Percentiles rank a stretch among this genome's conserved stretches.
phyloP scores from a whole-genome alignment of 1,284 basidiomycete genomes.

The Leccinum fuscescens region DNA sequence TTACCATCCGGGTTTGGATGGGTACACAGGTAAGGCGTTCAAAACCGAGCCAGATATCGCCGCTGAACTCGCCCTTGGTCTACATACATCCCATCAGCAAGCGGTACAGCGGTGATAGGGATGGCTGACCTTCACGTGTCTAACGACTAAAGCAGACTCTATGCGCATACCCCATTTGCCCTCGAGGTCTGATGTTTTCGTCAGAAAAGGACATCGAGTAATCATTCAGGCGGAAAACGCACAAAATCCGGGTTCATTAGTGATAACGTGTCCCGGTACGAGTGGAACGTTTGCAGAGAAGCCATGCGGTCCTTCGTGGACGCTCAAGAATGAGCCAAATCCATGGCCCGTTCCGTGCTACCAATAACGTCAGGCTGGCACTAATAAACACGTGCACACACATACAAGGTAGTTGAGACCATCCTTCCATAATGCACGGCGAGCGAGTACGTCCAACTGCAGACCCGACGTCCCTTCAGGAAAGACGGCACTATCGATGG shows the following conservation, averaged over 20 bases:
- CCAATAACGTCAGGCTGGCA: constrained; percentile 13
- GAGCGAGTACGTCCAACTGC: constrained; percentile 82
- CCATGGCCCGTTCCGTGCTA: constrained; percentile 86
- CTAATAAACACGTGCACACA: constrained; percentile 23
- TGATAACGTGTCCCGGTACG: constrained; percentile 82
- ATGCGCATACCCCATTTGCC: constrained; percentile 88
- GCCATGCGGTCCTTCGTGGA: constrained; percentile 75
- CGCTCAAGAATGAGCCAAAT: constrained; percentile 77
- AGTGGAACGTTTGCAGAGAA: constrained; percentile 69
- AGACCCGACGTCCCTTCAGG: constrained; percentile 83
- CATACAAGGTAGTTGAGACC: constrained; percentile 78
- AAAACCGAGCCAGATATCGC: constrained; percentile 79
- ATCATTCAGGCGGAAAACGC: constrained; percentile 33
- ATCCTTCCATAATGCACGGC: constrained; percentile 85
- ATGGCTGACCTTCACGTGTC: constrained; percentile 52
- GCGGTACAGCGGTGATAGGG: constrained; percentile 4
- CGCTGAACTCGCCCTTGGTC: constrained; percentile 73
- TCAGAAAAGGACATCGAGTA: constrained; percentile 16
- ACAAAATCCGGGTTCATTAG: constrained; percentile 88
- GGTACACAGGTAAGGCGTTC: constrained; percentile 90
- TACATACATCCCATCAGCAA: constrained; percentile 29
- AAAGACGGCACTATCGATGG: constrained; percentile 86
- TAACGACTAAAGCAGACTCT: constrained; percentile 78
- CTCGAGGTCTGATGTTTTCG: constrained; percentile 58
- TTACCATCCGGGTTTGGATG: constrained; percentile 90